Evolutionary conservation across 1,139 yeast genomes (phyloP), one percentile per base, ranked within the genome.

Genomic region (Geotrichum bryndzae): DNA sequence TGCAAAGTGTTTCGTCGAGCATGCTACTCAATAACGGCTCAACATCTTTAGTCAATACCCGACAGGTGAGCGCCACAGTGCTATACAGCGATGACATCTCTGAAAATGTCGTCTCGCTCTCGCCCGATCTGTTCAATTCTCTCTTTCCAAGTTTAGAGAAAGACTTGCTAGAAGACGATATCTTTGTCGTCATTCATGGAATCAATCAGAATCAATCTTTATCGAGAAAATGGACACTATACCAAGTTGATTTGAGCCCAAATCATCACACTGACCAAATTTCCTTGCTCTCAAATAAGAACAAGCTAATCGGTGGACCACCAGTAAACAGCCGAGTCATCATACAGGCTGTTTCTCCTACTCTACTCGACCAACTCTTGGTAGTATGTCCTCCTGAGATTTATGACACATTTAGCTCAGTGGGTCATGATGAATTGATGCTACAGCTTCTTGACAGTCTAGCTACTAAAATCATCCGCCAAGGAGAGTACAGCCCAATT

Each of bases 401-500:
- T n/a, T 72, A 71, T 58, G 66, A 66, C 23, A 56, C 52, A 41
- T 33, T 66, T 23, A 56, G 51, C 33, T 29, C 29, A 13, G 51
- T 58, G 0, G 53, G 46, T 7, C 65, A 66, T 1, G 62, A 56
- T 22, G 63, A 57, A n/a, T 31, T 63, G 18, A 45, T 59, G 10
- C 51, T 54, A n/a, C 51, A 51, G 18, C 41, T 67, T 8, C 61
- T 53, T 29, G 51, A 55, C 23, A 61, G 51, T 38, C 62, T 52
- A 31, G 56, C 41, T 53, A 68, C 67, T 27, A 56, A 57, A 8
- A 65, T 75, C 13, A 38, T 73, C 1, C 67, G 74, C 3, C 72
- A 71, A 56, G 77, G 76, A 18, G 70, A 69, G 46, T 65, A 62
- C 41, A 59, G 70, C 33, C 63, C 66, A 10, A 11, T 41, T 18